These are phyloP conservation scores for Umbelopsis vinacea DNA, from an alignment of 192 early-diverging fungal species.

Conservation along the genomic window DNA sequence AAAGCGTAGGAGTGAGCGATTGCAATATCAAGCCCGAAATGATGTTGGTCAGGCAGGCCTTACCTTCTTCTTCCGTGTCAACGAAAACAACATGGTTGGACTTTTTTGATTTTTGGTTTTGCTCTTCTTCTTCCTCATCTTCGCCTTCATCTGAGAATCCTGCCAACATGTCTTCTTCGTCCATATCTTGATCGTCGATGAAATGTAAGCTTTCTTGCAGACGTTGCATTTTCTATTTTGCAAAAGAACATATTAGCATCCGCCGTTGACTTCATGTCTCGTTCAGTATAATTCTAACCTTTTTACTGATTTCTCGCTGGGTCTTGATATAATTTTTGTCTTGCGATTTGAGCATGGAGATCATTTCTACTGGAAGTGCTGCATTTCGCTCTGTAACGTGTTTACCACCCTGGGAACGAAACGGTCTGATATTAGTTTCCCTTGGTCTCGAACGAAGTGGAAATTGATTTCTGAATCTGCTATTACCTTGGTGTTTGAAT, in stretches of 20 bases:
- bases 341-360: constrained; percentile 90
- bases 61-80: constrained; percentile 66
- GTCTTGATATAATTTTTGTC: constrained; percentile 87
- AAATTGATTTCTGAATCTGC: too few relatives aligned
- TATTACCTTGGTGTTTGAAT: constrained; percentile 73
- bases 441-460: too few relatives aligned
- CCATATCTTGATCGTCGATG: constrained; percentile 45
- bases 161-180: constrained; percentile 35
- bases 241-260: constrained; percentile 10
- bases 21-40: background rate
- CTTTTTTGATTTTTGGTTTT: constrained; percentile 33
- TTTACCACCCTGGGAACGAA: constrained; percentile 62
- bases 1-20: too few relatives aligned
- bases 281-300: constrained; percentile 42
- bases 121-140: constrained; percentile 35
- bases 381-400: constrained; percentile 77
- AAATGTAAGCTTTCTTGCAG: constrained; percentile 76
- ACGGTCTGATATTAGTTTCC: background rate
- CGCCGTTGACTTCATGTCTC: too few relatives aligned
- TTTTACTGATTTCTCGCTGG: constrained; percentile 78
- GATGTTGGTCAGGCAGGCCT: background rate
- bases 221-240: constrained; percentile 68
- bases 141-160: constrained; percentile 32
- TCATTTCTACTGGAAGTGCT: constrained; percentile 74
- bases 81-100: constrained; percentile 83